Conservation (phyloP, 169 alveolate genomes). For the Plasmodium adleri region DNA sequence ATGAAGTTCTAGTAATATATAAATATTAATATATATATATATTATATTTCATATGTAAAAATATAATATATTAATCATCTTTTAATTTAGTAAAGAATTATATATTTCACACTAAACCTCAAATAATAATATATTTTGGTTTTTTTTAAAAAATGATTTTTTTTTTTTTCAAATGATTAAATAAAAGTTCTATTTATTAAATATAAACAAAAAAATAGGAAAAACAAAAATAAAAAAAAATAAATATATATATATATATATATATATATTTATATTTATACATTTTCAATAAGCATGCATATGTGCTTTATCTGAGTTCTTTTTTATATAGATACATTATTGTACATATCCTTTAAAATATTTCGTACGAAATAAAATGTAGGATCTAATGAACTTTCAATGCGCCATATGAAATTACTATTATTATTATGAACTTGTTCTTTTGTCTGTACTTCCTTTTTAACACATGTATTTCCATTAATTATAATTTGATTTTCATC, state of each 20-base stretch:
- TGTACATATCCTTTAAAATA: conserved; percentile 49
- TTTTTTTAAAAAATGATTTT: too few species aligned
- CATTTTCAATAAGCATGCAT: not conserved
- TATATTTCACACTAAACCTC: too few species aligned
- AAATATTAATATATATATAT: too few species aligned
- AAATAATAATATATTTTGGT: too few species aligned
- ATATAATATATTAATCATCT: too few species aligned
- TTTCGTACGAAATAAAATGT: conserved; percentile 57
- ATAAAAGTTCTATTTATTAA: not conserved
- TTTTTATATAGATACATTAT: conserved; percentile 53
- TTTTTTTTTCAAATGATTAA: not conserved
- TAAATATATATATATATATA: not conserved
- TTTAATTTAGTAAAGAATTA: too few species aligned
- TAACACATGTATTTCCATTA: conserved; percentile 45
- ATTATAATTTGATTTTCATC: conserved; percentile 49
- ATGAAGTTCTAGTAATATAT: too few species aligned
- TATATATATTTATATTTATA: not conserved
- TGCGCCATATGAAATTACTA: conserved; percentile 32
- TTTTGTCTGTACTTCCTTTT: conserved; percentile 19
- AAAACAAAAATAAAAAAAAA: not conserved
- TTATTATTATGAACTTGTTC: not conserved
- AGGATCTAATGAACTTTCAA: conserved; percentile 65
- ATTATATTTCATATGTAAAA: too few species aligned
- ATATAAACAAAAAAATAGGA: not conserved
- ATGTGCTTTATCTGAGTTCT: not conserved